Evolutionary conservation across 148 eudicot genomes (phyloP), one percentile per base, ranked within the genome.

Genomic region (Camellia japonica): DNA sequence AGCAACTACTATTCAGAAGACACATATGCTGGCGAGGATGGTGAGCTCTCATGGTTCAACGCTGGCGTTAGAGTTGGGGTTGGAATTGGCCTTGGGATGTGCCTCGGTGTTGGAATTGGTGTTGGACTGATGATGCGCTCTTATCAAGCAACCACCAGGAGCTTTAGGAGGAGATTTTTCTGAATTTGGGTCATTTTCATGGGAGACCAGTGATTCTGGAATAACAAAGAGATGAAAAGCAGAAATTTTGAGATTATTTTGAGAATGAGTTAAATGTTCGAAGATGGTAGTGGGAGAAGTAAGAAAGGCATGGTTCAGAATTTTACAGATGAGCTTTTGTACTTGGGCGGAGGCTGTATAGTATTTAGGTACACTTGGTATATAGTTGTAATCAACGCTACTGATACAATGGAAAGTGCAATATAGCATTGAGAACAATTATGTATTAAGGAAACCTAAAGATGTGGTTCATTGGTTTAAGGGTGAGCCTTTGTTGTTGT

Each of bases 1-100:
- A 82, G 67, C 78, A 56, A 38, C 74, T 88, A 78, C 81, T 81
- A 86, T 73, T 80, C 84, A 7, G 87, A 86, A 56, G 89, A 80
- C 5, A 54, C 79, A 49, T 84, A 84, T 11, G 79, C 80, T 1
- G 85, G 82, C 14, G 91, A 86, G 69, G 91, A 88, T 79, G 91
- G 91, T 55, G 88, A 89, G 30, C 88, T 89, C 23, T 58, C 91
- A 13, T 89, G 91, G 91, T 89, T 89, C 71, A 89, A 89, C 75
- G 89, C 91, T 14, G 91, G 91, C 46, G 91, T 89, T 8, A 85
- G 91, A 76, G 91, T 89, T 52, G 91, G 91, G 60, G 91, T 89
- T 18, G 91, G 91, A 13, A 89, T 89, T 64, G 89, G 91, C 42
- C 89, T 89, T 41, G 91, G 91, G 67, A 85, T 89, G 89, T 89